Evolutionary conservation across 106 monocot genomes (phyloP), one percentile per base, ranked within the genome.

Genomic region (Acorus gramineus): DNA sequence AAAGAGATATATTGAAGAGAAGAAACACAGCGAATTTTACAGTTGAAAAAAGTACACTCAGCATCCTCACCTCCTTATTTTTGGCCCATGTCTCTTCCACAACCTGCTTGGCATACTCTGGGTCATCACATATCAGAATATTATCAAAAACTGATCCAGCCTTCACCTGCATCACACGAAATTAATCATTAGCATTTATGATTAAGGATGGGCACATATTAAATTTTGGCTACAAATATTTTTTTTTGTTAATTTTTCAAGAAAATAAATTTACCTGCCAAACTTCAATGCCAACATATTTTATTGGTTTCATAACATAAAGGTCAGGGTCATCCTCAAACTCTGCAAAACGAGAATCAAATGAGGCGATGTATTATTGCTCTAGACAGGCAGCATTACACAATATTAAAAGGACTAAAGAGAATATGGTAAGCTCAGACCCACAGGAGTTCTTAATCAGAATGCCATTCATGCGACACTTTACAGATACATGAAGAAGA

Each of bases 301-400:
- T 91, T 56, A 91, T 65, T 67, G 91, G 91, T 60, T 96, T 96
- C 66, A 96, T 61, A 62, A 96, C 91, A 83, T 88, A 96, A 8
- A 96, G 82, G 73, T 91, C 84, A 14, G 87, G 90, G 73, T 91
- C 96, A 79, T 96, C 96, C 85, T 91, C 96, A 83, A 96, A 96
- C 66, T 96, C 96, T 96, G 85, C 50, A 50, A 59, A 67, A 44
- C 14, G 52, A 28, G 28, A 28, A 28, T 28, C 28, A 28, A 28
- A 28, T 28, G 28, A 28, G 28, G 28, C 28, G 28, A 28, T 28
- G 28, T 28, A 28, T 28, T 28, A 28, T 28, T 28, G 28, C 28
- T 28, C 28, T 28, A 28, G 28, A 28, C 28, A 28, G 28, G 28
- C 28, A 28, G 28, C 28, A 28, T 28, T 28, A 28, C 1, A 28